phyloP scores from a whole-genome alignment of 345 rosid genomes.

The Acer yangbiense region DNA sequence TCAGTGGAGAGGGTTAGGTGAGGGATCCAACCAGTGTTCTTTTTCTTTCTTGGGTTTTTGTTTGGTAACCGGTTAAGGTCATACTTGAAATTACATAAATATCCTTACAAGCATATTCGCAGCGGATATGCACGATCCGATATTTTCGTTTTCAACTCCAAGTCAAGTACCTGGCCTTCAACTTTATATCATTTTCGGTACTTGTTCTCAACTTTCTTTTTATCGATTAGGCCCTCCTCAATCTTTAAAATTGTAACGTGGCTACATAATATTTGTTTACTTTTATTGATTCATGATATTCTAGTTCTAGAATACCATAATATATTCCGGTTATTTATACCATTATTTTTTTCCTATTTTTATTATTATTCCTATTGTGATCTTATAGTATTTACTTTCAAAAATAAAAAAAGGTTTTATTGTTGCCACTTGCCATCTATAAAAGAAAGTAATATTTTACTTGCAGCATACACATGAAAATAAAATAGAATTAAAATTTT shows the following conservation, averaged over 20 bases:
- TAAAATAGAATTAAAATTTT: neutral
- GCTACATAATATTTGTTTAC: neutral
- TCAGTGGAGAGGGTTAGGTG: neutral
- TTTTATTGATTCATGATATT: neutral
- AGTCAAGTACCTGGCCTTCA: neutral
- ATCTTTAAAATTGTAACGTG: neutral
- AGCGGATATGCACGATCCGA: neutral
- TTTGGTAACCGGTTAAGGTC: neutral
- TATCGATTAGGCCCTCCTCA: neutral
- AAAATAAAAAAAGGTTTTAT: neutral
- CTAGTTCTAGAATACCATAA: neutral
- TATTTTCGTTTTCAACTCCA: neutral
- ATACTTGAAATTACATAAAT: constrained; percentile 1
- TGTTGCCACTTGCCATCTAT: neutral
- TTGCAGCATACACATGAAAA: too few relatives aligned
- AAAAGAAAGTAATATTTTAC: neutral
- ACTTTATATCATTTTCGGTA: neutral
- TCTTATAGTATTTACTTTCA: neutral
- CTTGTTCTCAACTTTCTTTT: neutral
- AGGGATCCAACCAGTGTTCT: neutral
- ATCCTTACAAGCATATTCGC: constrained; percentile 18
- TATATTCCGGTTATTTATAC: neutral
- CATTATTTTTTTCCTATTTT: too few relatives aligned
- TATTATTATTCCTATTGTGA: too few relatives aligned
- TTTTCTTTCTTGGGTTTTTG: neutral